Evolutionary conservation across 108 stramenopile species (phyloP), one percentile per base, ranked within the genome.

Genomic region (Fragilariopsis cylindrus): DNA sequence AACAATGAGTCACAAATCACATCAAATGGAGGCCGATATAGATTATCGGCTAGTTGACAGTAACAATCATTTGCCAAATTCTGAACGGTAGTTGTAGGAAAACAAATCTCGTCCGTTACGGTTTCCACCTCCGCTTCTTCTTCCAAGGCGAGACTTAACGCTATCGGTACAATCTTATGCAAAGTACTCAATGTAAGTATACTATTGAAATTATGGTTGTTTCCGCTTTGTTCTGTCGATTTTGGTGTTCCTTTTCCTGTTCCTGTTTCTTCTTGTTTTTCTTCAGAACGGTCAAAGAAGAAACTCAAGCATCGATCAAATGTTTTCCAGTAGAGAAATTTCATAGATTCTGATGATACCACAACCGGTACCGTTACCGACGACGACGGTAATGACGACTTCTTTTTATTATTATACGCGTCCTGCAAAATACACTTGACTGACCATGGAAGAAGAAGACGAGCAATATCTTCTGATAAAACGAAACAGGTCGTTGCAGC

Each of bases 151-250:
- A 62, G 15, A n/a, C 58, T 12, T 13, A 60, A 43, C 0, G 83
- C 83, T n/a, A 71, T 46, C 7, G 83, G 78, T 30, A 80, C 69
- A 13, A 84, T 13, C 49, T 84, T 84, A 75, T 84, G 78, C 67
- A 84, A 18, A 9, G 65, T 49, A n/a, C 69, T 72, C 53, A 70
- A 21, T 11, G 81, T 63, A 12, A 82, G 49, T 21, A 60, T 64
- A 7, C 54, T 4, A 41, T 40, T 18, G 40, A 18, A 13, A n/a
- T 60, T 41, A 12, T 13, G 4, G 13, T n/a, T 69, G 15, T 71
- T 52, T 30, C 30, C 30, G 19, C 8, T 30, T 50, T 8, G 19
- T 9, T 12, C 0, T 71, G n/a, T 50, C 12, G 48, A 7, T 63
- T 7, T 54, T 48, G 42, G 18, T 47, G 76, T 64, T 69, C 21